Evolutionary conservation across 495 filamentous ascomycete genomes (phyloP).

Genomic region (Podospora australis): DNA sequence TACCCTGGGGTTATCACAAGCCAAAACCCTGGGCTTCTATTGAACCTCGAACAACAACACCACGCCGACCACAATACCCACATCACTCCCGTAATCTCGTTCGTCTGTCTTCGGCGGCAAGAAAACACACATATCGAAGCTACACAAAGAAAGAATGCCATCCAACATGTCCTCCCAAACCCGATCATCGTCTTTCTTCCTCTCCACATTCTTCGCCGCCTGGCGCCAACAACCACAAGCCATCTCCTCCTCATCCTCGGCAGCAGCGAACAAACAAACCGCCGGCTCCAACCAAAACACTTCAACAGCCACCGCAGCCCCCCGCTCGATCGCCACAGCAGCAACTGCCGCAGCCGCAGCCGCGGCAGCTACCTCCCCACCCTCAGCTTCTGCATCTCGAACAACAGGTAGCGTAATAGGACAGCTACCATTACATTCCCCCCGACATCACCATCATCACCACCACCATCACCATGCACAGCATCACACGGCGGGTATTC

Average conservation of each 20-base stretch:
- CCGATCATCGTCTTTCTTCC: slow-evolving; percentile 70
- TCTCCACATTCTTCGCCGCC: slow-evolving; percentile 79
- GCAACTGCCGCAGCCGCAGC: slow-evolving; percentile 22
- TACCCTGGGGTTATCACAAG: not conserved
- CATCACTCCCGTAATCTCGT: not conserved
- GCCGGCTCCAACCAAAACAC: slow-evolving; percentile 26
- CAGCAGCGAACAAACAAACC: slow-evolving; percentile 40
- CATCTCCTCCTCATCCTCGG: slow-evolving; percentile 25
- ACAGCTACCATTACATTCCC: slow-evolving; percentile 39
- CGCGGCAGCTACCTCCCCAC: slow-evolving; percentile 15
- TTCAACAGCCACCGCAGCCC: slow-evolving; percentile 14
- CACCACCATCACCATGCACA: too few relatives aligned
- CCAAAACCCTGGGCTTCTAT: not conserved
- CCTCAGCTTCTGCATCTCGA: slow-evolving; percentile 30
- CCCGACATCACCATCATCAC: slow-evolving; percentile 34
- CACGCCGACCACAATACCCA: not conserved
- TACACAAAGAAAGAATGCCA: not conserved
- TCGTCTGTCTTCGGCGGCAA: too few relatives aligned
- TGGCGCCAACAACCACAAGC: slow-evolving; percentile 52
- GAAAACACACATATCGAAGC: too few relatives aligned
- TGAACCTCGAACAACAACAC: not conserved
- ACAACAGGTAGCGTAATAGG: slow-evolving; percentile 33
- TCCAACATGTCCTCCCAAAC: slow-evolving; percentile 64
- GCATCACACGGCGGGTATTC: slow-evolving; percentile 28
- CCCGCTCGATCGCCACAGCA: slow-evolving; percentile 21